Evolutionary conservation across 2,329 filamentous ascomycete species (phyloP), one percentile per base, ranked within the genome.

Genomic region (Podosphaera xanthii): DNA sequence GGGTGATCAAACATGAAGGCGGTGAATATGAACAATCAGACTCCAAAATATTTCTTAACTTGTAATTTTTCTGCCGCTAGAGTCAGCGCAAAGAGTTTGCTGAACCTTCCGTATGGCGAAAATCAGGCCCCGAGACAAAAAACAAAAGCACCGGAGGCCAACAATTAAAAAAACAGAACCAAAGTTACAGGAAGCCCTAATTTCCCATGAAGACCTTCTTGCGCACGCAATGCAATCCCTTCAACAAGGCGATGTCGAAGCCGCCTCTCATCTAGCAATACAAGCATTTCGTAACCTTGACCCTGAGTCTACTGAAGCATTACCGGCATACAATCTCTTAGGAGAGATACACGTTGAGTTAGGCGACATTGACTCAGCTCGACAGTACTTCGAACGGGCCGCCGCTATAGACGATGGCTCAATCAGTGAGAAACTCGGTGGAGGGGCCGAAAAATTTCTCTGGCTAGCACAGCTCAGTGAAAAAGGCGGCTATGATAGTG

Each of bases 391-490:
- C 67, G 70, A 82, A 61, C 76, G 79, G 53, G 88, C 92, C 0
- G 84, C 85, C 44, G 74, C 77, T 59, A 77, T 92, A 42, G 92
- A 98, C 69, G 80, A 90, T 60, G 92, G 91, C 22, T 72, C 74
- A 46, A 73, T 82, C 61, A 78, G 84, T 22, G 84, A 88, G 66
- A 78, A 80, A 46, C 70, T 83, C 58, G 90, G 89, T 56, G 88
- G 87, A 35, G 90, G 90, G 0, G 81, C 89, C 0, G 91, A 97
- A 69, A 97, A 96, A 73, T 97, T 96, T 68, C 73, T 97, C 56
- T 94, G 90, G 80, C 76, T 98, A 60, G 92, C 92, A 63, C 92
- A 98, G 72, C 76, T 98, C 67, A 92, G 80, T 69, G 80, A 84
- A 61, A 77, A 83, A 54, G 83, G 83, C 42, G 83, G 83, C 1